Evolutionary conservation across 805 yeast genomes (phyloP), one percentile per base, ranked within the genome.

Genomic region (Pichia cephalocereana): DNA sequence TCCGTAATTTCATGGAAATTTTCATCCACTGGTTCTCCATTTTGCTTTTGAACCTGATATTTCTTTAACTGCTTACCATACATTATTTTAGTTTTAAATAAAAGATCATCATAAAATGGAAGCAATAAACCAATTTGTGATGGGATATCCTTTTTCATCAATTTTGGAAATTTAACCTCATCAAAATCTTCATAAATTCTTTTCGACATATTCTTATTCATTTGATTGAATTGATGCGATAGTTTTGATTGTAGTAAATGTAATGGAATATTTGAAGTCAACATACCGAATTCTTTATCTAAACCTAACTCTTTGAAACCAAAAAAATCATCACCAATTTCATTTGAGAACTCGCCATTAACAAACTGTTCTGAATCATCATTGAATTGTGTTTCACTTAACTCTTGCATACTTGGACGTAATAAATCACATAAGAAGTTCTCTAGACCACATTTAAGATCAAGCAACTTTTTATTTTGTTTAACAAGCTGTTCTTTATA

Each of bases 271-370:
- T 96, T 79, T 3, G 90, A 76, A 30, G 90, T 83, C 44, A 89
- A 67, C 61, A 91, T 70, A 11, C 91, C 90, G 63, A 88, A 84
- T 64, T 93, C 99, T 58, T 83, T 86, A 59, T 91, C 98, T 46
- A 93, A 69, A 0, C 99, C 99, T 43, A 93, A 71, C 55, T 91
- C 98, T 61, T 78, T 85, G 71, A 93, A 95, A 0, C 99, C 99
- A 69, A 95, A 95, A 74, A 90, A 93, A 67, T 93, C 99, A 58
- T 91, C 99, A 8, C 98, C 99, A 38, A 93, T 69, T 52, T 90
- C 96, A 57, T 79, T 83, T 1, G 96, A 84, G 63, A 93, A 93
- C 59, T 90, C 97, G 49, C 99, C 99, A 31, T 93, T 85, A 54
- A 91, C 67, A 62, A 90, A 93, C 64, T 91, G 96, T 54, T 93